A percentile compares a stretch with the other conserved stretches of the same genome.
phyloP scores from a whole-genome alignment of 2,329 filamentous ascomycete species.

The Ophiostoma angusticollis region DNA sequence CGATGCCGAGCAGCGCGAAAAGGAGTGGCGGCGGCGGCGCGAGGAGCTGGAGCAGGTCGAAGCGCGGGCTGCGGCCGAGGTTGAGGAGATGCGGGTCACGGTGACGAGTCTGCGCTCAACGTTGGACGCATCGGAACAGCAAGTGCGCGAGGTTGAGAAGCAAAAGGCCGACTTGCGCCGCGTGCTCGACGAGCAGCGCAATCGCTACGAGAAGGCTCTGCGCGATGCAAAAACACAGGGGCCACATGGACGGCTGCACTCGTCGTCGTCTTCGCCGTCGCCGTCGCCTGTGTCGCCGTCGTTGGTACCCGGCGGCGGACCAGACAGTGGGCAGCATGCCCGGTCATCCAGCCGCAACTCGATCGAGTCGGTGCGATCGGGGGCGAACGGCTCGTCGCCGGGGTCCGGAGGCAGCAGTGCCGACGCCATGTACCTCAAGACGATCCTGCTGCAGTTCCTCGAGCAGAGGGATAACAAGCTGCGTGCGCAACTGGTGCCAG shows the following conservation, averaged over 20 bases:
- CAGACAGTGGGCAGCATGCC: conserved; percentile 13
- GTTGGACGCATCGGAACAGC: conserved; percentile 76
- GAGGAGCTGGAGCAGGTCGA: conserved; percentile 64
- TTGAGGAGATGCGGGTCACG: conserved; percentile 60
- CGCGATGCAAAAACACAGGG: conserved; percentile 48
- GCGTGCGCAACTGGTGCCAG: conserved; percentile 63
- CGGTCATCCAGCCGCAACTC: conserved; percentile 30
- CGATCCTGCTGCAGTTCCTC: conserved; percentile 67
- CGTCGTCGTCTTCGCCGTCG: background rate
- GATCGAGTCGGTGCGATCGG: conserved; percentile 33
- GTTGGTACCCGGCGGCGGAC: background rate
- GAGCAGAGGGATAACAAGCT: conserved; percentile 69
- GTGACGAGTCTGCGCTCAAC: conserved; percentile 68
- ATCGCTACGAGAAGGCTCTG: conserved; percentile 65
- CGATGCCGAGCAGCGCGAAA: conserved; percentile 60
- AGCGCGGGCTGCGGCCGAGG: conserved; percentile 57
- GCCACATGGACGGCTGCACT: conserved; percentile 25
- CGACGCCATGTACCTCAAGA: conserved; percentile 61
- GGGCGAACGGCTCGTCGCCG: conserved; percentile 14
- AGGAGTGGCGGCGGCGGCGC: conserved; percentile 58
- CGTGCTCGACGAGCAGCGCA: conserved; percentile 64
- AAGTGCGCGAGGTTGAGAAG: conserved; percentile 68
- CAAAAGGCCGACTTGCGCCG: conserved; percentile 65
- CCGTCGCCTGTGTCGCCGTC: background rate
- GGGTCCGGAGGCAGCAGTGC: conserved; percentile 15